phyloP scores from a whole-genome alignment of 208 protist genomes.

The Crithidia bombi region DNA sequence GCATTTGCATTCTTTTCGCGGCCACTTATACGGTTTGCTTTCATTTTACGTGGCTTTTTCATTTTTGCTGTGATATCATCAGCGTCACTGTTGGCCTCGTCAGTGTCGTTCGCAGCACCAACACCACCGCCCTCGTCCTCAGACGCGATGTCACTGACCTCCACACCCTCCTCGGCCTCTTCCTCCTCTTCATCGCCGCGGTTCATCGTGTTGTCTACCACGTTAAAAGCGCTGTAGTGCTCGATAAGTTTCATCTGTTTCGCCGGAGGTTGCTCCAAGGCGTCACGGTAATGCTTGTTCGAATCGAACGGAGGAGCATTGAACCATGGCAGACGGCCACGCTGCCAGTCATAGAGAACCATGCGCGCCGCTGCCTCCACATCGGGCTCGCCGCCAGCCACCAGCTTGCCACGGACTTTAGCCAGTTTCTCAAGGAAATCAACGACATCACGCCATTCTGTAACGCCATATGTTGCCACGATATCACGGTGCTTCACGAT shows the following conservation, averaged over 20 bases:
- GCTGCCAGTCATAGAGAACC: constrained; percentile 98
- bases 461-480: constrained; percentile 95
- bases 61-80: constrained; percentile 15
- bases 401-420: constrained; percentile 92
- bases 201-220: constrained; percentile 79
- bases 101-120: neutral
- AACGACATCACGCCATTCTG: constrained; percentile 90
- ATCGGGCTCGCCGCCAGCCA: constrained; percentile 96
- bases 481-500: constrained; percentile 97
- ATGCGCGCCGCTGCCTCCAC: constrained; percentile 94
- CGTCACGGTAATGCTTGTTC: constrained; percentile 88
- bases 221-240: constrained; percentile 84
- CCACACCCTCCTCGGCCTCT: neutral
- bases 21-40: neutral
- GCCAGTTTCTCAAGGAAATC: constrained; percentile 98
- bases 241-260: constrained; percentile 92
- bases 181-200: constrained; percentile 36
- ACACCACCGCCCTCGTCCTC: constrained; percentile 1
- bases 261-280: constrained; percentile 58
- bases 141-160: neutral
- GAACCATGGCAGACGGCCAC: constrained; percentile 98
- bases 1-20: neutral
- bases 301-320: constrained; percentile 90
- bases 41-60: neutral
- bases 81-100: neutral